These are phyloP conservation scores for Geum urbanum DNA, from an alignment of 306 rosid genomes.

Conservation along the genomic window DNA sequence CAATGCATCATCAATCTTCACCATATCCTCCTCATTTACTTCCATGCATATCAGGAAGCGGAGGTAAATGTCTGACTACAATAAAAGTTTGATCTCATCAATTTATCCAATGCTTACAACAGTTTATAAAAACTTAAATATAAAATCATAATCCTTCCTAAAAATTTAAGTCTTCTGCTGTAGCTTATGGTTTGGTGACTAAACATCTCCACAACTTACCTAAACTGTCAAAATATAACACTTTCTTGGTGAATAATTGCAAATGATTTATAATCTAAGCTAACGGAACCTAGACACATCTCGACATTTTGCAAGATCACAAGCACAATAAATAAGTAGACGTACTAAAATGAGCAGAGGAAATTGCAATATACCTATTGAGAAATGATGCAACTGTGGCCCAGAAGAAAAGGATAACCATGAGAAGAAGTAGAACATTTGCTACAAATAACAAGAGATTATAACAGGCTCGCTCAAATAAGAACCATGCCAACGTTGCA, in stretches of 20 bases:
- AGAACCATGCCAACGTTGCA: slow-evolving; percentile 64
- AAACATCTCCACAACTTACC: too few species aligned
- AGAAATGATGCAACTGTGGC: slow-evolving; percentile 95
- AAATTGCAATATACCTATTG: slow-evolving; percentile 49
- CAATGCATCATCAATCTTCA: slow-evolving; percentile 54
- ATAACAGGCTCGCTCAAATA: slow-evolving; percentile 85
- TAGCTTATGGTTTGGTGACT: neutral
- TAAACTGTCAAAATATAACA: too few species aligned
- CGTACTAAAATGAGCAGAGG: too few species aligned
- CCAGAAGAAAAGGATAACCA: slow-evolving; percentile 85
- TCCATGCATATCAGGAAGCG: slow-evolving; percentile 91
- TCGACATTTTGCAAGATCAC: too few species aligned
- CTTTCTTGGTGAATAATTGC: neutral
- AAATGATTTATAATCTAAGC: neutral
- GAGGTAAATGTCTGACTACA: slow-evolving; percentile 82
- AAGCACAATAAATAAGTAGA: neutral
- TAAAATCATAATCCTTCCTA: too few species aligned
- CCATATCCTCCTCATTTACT: slow-evolving; percentile 63
- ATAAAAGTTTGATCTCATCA: slow-evolving; percentile 12
- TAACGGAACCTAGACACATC: neutral
- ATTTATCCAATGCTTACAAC: slow-evolving; percentile 13
- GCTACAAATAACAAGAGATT: slow-evolving; percentile 75
- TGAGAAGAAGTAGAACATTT: slow-evolving; percentile 81
- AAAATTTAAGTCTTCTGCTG: neutral
- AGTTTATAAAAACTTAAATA: neutral